Conservation (phyloP, 2,329 filamentous ascomycete genomes). For the Esteya vermicola region DNA sequence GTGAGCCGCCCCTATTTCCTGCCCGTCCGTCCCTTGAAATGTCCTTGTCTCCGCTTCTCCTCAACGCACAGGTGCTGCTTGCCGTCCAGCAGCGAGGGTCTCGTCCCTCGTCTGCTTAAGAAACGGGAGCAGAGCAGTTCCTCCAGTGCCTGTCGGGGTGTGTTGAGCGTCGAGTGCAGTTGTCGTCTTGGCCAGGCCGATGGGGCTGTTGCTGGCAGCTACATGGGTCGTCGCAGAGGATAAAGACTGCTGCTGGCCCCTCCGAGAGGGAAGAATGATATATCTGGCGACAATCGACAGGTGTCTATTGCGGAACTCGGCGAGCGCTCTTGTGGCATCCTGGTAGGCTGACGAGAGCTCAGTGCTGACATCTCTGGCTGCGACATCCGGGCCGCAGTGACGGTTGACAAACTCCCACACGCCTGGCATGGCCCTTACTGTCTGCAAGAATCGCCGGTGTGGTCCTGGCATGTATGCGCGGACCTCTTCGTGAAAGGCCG, state of each 20-base stretch:
- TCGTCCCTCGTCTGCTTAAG: slow-evolving; percentile 79
- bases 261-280: slow-evolving; percentile 64
- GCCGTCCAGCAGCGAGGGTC: slow-evolving; percentile 32
- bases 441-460: slow-evolving; percentile 64
- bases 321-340: slow-evolving; percentile 47
- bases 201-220: background rate
- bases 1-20: too few relatives aligned
- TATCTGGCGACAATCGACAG: slow-evolving; percentile 83
- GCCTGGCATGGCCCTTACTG: slow-evolving; percentile 56
- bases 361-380: slow-evolving; percentile 20
- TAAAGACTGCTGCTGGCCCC: slow-evolving; percentile 13
- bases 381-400: background rate
- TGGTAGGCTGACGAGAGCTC: too few relatives aligned
- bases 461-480: slow-evolving; percentile 80
- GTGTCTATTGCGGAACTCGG: slow-evolving; percentile 68
- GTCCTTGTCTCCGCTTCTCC: too few relatives aligned
- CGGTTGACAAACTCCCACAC: slow-evolving; percentile 53
- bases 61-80: too few relatives aligned
- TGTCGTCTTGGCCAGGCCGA: background rate
- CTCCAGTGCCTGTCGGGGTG: slow-evolving; percentile 66
- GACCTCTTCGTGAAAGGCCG: slow-evolving; percentile 48
- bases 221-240: slow-evolving; percentile 24
- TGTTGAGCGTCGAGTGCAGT: too few relatives aligned
- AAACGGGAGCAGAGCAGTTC: slow-evolving; percentile 76
- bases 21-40: too few relatives aligned